These are phyloP conservation scores for Collybia sordida DNA, from an alignment of 768 basidiomycete genomes.

Conservation along the genomic window DNA sequence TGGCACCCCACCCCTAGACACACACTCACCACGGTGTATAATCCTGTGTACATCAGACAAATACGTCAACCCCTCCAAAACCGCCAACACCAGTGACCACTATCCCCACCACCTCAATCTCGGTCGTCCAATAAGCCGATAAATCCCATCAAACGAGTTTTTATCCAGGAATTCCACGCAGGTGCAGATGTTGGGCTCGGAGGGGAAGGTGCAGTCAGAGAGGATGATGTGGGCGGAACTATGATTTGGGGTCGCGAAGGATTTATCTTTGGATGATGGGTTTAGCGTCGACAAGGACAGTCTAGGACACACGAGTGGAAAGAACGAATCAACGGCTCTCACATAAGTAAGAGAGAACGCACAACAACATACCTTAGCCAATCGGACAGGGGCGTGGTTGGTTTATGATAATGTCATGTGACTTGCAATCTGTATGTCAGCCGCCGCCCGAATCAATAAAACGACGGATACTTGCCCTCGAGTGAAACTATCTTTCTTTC, in stretches of 20 bases:
- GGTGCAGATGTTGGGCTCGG: constrained; percentile 97
- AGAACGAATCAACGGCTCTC: too few relatives aligned
- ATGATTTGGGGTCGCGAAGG: constrained; percentile 97
- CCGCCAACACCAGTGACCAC: constrained; percentile 94
- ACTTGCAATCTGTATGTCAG: too few relatives aligned
- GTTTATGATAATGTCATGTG: too few relatives aligned
- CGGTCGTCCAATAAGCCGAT: constrained; percentile 92
- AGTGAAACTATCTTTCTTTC: too few relatives aligned
- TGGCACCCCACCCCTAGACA: not conserved
- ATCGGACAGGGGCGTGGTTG: too few relatives aligned
- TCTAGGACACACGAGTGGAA: too few relatives aligned
- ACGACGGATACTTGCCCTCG: too few relatives aligned
- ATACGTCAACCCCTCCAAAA: constrained; percentile 94
- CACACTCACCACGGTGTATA: constrained; percentile 90
- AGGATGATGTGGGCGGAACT: constrained; percentile 93
- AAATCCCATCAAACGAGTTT: constrained; percentile 90
- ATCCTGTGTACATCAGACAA: constrained; percentile 97
- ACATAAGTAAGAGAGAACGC: too few relatives aligned
- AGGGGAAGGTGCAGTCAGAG: constrained; percentile 94
- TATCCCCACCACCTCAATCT: constrained; percentile 88
- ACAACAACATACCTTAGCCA: too few relatives aligned
- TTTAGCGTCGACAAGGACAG: constrained; percentile 96
- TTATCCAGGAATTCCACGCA: constrained; percentile 98
- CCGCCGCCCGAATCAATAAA: too few relatives aligned
- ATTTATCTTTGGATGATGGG: constrained; percentile 96